Base-by-base conservation (phyloP, 1,284 basidiomycete genomes). In the Rhodotorula sp. region DNA sequence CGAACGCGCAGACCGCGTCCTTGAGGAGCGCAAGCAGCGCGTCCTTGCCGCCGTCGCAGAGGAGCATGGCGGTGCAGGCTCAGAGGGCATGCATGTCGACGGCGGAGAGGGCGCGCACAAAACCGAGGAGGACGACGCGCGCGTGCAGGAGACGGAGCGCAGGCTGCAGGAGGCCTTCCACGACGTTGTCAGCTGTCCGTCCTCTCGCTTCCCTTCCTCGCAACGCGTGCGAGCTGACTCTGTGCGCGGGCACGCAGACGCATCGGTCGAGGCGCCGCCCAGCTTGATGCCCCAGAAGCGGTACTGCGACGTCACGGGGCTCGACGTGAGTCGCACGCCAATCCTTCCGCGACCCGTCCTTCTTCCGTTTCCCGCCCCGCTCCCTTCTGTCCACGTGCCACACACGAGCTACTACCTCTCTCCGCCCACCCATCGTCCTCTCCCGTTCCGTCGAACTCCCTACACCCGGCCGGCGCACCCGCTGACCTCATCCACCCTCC, bases 271-370 rank as follows among this genome's bases (percentile, higher is more conserved):
- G 55, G 70, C 70, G 13, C 70, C 70, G 6, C 70, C 70, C 10
- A 56, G 50, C 1, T 17, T 71, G 3, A 9, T 61, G 25, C 70
- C 70, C n/a, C 50, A n/a, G 32, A 75, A 75, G 41, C 69, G 70
- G 82, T 85, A 84, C 78, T 85, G 84, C 80, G 84, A 85, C 72
- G 81, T 85, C 62, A 85, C 84, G 0, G 84, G 84, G 7, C 80
- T 85, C 29, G 82, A 78, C 62, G 75, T 71, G 41, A 46, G 72
- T 29, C n/a, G 10, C 44, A 5, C 8, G 7, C 57, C 48, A n/a
- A n/a, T 34, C 13, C 59, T 32, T 6, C 19, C 48, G 22, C 48
- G 25, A 22, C 48, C 13, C 48, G 48, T 4, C 22, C 21, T 25
- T 25, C 22, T 25, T 48, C 46, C 27, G n/a, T 41, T 15, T 27